phyloP scores from a whole-genome alignment of 805 yeast genomes.

The Priceomyces castillae region DNA sequence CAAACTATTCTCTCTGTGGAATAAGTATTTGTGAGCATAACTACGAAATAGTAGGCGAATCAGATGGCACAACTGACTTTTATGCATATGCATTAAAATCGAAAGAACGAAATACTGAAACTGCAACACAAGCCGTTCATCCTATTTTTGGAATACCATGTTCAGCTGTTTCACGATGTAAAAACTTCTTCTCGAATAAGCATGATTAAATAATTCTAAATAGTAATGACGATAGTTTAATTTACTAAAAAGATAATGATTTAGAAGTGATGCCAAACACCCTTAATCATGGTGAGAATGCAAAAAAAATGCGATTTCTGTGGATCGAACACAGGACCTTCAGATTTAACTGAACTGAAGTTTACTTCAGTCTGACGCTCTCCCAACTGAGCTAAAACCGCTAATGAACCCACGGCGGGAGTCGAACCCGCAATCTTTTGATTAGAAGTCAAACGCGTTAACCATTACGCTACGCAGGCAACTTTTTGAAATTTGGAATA shows the following conservation, averaged over 20 bases:
- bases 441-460: conserved; percentile 67
- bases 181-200: conserved; percentile 7
- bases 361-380: conserved; percentile 38
- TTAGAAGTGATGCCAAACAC: no score
- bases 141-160: conserved; percentile 30
- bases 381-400: conserved; percentile 40
- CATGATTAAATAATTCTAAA: background rate
- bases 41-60: conserved; percentile 17
- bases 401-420: conserved; percentile 45
- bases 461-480: conserved; percentile 56
- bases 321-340: conserved; percentile 90
- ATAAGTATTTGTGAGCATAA: conserved; percentile 56
- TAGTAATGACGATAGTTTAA: background rate
- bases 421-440: conserved; percentile 67
- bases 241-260: no score
- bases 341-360: conserved; percentile 50
- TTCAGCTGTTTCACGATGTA: conserved; percentile 34
- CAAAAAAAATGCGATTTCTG: conserved; percentile 58
- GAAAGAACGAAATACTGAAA: conserved; percentile 7
- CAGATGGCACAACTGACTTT: conserved; percentile 5
- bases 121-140: conserved; percentile 18
- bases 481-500: background rate
- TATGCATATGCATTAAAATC: conserved; percentile 19
- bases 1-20: conserved; percentile 82
- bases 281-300: no score